Evolutionary conservation across 352 stramenopile genomes (phyloP).

Genomic region (Phytophthora ohioensis): DNA sequence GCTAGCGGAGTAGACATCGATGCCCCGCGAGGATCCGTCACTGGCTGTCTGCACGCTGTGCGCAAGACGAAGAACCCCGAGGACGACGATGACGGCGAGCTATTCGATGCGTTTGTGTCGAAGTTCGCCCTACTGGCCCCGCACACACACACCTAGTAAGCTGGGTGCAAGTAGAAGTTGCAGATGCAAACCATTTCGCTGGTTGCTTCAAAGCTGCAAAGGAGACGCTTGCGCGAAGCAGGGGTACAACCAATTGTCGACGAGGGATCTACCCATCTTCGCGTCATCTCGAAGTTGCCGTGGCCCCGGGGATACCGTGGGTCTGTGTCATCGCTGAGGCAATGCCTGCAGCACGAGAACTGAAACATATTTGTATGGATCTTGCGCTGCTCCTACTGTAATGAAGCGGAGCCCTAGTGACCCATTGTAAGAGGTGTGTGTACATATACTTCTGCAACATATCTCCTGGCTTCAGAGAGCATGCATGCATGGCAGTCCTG

Average conservation of each 20-base stretch:
- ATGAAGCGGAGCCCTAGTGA: conserved; percentile 19
- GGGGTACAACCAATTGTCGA: conserved; percentile 17
- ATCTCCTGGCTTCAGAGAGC: conserved; percentile 31
- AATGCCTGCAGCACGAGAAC: conserved; percentile 27
- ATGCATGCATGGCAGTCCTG: conserved; percentile 8
- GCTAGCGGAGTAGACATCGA: conserved; percentile 83
- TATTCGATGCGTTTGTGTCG: conserved; percentile 78
- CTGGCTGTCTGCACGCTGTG: conserved; percentile 72
- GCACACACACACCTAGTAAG: conserved; percentile 21
- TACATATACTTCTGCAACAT: conserved; percentile 31
- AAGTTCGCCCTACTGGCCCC: conserved; percentile 65
- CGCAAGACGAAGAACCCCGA: conserved; percentile 39
- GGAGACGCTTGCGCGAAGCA: conserved; percentile 15
- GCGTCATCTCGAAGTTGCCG: conserved; percentile 14
- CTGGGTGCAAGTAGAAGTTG: conserved; percentile 3
- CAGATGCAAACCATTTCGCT: conserved; percentile 25
- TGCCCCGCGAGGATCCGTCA: conserved; percentile 61
- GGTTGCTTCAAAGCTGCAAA: conserved; percentile 32
- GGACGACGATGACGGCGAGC: conserved; percentile 37
- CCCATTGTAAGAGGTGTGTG: conserved; percentile 22
- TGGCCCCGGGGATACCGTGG: conserved; percentile 6
- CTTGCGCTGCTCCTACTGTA: conserved; percentile 23
- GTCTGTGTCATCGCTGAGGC: conserved; percentile 19
- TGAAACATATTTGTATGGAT: conserved; percentile 26
- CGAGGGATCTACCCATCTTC: conserved; percentile 2